Conservation (phyloP, 2,329 filamentous ascomycete genomes). For the Trichoderma simmonsii region DNA sequence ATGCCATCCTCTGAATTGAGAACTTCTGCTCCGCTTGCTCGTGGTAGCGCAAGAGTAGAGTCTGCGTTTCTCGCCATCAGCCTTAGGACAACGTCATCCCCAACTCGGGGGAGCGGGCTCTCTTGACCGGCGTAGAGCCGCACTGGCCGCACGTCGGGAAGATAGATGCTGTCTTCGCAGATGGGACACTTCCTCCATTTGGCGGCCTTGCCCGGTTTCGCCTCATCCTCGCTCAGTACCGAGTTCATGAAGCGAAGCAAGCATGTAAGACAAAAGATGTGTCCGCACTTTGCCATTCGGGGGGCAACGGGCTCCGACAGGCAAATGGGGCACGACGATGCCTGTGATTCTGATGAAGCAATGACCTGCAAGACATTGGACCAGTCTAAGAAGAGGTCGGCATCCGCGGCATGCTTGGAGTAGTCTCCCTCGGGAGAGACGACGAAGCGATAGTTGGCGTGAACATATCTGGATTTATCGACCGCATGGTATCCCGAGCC, state of each 20-base stretch:
- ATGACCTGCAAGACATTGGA: conserved; percentile 85
- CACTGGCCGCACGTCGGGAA: conserved; percentile 85
- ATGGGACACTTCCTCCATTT: conserved; percentile 96
- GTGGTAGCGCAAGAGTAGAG: conserved; percentile 82
- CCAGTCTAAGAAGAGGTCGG: conserved; percentile 90
- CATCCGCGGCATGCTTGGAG: conserved; percentile 73
- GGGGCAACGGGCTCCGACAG: conserved; percentile 89
- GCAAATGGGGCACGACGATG: conserved; percentile 89
- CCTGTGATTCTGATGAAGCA: conserved; percentile 84
- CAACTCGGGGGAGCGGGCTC: conserved; percentile 72
- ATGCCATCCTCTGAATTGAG: conserved; percentile 70
- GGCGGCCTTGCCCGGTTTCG: conserved; percentile 63
- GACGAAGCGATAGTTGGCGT: conserved; percentile 97
- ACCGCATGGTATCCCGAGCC: conserved; percentile 86
- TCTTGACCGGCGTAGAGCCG: conserved; percentile 91
- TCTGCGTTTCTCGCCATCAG: conserved; percentile 77
- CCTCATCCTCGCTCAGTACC: conserved; percentile 66
- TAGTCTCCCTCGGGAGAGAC: conserved; percentile 82
- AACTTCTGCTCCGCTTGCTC: conserved; percentile 70
- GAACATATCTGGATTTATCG: conserved; percentile 87
- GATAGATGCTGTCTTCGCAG: conserved; percentile 89
- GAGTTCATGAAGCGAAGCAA: conserved; percentile 95
- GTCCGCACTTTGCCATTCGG: conserved; percentile 94
- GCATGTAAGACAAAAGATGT: conserved; percentile 94
- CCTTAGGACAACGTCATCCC: conserved; percentile 84